These are phyloP conservation scores for Pleurotus pulmonarius DNA, from an alignment of 768 basidiomycete genomes.

Conservation along the genomic window DNA sequence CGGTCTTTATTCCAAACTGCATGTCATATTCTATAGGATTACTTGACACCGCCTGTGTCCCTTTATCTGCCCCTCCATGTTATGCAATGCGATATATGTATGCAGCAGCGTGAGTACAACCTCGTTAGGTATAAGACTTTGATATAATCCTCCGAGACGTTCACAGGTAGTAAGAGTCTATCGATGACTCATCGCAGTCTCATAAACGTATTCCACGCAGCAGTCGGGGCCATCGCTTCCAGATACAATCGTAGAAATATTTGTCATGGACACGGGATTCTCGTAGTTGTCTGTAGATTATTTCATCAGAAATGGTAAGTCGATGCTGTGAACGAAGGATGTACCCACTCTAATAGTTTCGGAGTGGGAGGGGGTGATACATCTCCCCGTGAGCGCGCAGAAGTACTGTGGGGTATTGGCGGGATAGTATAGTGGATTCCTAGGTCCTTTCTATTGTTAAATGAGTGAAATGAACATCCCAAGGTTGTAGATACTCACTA, in stretches of 20 bases:
- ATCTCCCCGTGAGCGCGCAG: neutral
- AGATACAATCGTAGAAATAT: neutral
- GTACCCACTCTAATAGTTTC: neutral
- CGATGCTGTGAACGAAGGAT: neutral
- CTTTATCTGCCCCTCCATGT: too few species aligned
- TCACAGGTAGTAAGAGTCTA: too few species aligned
- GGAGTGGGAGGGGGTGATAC: neutral
- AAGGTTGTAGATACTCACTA: too few species aligned
- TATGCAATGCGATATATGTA: too few species aligned
- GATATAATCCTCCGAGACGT: too few species aligned
- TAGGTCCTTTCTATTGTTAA: neutral
- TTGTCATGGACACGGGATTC: neutral
- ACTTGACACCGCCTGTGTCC: too few species aligned
- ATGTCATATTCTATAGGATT: too few species aligned
- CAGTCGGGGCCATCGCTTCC: neutral
- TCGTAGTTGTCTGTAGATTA: neutral
- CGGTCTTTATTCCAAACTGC: too few species aligned
- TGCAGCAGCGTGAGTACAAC: too few species aligned
- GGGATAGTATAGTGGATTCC: neutral
- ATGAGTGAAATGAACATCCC: too few species aligned
- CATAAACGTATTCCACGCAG: neutral
- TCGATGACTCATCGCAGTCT: neutral
- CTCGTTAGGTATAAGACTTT: too few species aligned
- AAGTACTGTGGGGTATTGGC: neutral
- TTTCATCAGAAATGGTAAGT: neutral